Evolutionary conservation across 495 filamentous ascomycete genomes (phyloP).

Genomic region (Neurospora sp.): DNA sequence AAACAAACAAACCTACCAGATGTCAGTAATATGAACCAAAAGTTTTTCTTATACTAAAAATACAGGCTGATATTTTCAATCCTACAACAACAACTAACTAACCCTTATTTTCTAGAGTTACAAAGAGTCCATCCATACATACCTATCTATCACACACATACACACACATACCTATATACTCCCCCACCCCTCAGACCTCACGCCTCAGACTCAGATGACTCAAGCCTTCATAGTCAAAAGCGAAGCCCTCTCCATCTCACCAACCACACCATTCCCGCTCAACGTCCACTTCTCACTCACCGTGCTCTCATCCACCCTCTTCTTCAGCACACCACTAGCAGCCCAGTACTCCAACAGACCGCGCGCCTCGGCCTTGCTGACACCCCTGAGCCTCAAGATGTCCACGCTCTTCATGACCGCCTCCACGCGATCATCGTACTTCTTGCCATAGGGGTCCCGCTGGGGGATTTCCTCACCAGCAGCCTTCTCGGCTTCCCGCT

Average conservation of each 20-base stretch:
- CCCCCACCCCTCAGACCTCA: not conserved
- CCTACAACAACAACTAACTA: not conserved
- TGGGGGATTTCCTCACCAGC: constrained; percentile 25
- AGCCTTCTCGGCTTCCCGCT: constrained; percentile 32
- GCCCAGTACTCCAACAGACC: constrained; percentile 90
- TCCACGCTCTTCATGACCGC: constrained; percentile 44
- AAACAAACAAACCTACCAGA: not conserved
- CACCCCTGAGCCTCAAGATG: constrained; percentile 45
- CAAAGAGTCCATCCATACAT: not conserved
- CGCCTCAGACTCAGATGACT: not conserved
- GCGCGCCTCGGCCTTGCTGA: constrained; percentile 67
- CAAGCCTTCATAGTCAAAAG: constrained; percentile 38
- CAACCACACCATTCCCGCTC: constrained; percentile 69
- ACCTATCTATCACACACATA: not conserved
- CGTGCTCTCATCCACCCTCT: constrained; percentile 55
- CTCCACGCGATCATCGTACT: constrained; percentile 57
- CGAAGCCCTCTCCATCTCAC: constrained; percentile 65
- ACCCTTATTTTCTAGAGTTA: not conserved
- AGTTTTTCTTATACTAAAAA: not conserved
- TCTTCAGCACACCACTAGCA: constrained; percentile 66
- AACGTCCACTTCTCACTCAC: constrained; percentile 82
- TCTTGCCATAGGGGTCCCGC: constrained; percentile 50
- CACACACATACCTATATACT: not conserved
- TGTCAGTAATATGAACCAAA: not conserved
- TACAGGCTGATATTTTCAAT: not conserved